These are phyloP conservation scores for Auricularia sp. DNA, from an alignment of 768 basidiomycete species.

Conservation along the genomic window DNA sequence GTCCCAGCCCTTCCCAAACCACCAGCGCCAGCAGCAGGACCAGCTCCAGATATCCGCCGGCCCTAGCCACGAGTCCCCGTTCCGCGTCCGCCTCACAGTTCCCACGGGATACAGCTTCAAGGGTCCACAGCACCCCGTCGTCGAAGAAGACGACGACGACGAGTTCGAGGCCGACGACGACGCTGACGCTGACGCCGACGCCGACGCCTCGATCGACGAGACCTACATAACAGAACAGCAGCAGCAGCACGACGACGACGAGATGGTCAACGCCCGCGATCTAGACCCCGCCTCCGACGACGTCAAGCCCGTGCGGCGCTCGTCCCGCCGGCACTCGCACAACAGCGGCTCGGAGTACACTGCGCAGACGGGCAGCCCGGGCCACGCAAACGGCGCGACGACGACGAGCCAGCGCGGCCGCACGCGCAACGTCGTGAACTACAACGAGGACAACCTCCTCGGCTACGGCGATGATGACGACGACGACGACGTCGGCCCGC, in stretches of 20 bases:
- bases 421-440: conserved; percentile 4
- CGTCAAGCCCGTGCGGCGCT: conserved; percentile 10
- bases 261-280: conserved; percentile 27
- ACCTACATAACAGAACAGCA: not conserved
- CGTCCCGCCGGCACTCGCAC: conserved; percentile 12
- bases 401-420: conserved; percentile 19
- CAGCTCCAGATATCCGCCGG: not conserved
- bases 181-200: not conserved
- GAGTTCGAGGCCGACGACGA: not conserved
- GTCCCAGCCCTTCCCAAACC: not conserved
- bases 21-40: conserved; percentile 2
- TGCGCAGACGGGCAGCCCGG: conserved; percentile 19
- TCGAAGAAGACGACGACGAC: conserved; percentile 2
- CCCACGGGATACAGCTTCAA: not conserved
- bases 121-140: not conserved
- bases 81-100: not conserved
- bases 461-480: conserved; percentile 34
- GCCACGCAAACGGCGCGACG: conserved; percentile 10
- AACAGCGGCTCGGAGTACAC: conserved; percentile 14
- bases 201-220: conserved; percentile 8
- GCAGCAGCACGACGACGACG: not conserved
- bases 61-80: not conserved
- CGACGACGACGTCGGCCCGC: conserved; percentile 35
- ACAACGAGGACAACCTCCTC: conserved; percentile 15
- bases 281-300: conserved; percentile 32